Conservation (phyloP, 75 land plant genomes). For the Sequoia sempervirens region DNA sequence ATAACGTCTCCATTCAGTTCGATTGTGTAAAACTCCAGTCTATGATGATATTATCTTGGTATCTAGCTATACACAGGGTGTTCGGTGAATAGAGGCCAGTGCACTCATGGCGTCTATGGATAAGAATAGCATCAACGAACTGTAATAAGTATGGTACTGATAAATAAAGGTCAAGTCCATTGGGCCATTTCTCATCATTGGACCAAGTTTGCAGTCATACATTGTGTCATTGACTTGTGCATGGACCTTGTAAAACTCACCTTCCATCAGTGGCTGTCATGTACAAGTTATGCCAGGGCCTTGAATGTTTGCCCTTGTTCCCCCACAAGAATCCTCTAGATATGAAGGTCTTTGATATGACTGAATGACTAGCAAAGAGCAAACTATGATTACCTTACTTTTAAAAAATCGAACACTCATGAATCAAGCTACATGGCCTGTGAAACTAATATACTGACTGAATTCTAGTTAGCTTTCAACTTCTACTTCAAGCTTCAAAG, state of each 20-base stretch:
- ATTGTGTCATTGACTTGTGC: not conserved
- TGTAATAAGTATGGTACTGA: not conserved
- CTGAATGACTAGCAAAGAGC: not conserved
- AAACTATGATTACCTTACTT: not conserved
- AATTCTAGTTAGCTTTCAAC: not conserved
- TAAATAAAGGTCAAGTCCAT: not conserved
- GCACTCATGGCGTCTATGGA: not conserved
- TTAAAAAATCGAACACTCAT: not conserved
- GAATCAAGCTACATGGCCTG: not conserved
- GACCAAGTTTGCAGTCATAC: not conserved
- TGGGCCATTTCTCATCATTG: not conserved
- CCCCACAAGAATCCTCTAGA: not conserved
- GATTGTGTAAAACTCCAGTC: not conserved
- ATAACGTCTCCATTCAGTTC: not conserved
- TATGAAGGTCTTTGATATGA: not conserved
- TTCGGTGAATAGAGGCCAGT: not conserved
- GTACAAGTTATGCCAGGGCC: too few relatives aligned
- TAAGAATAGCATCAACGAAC: not conserved
- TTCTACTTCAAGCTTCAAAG: not conserved
- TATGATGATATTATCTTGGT: not conserved
- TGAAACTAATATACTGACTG: not conserved
- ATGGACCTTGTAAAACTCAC: not conserved
- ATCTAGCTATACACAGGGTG: not conserved
- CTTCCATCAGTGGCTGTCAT: too few relatives aligned
- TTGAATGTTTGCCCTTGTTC: not conserved